Evolutionary conservation across 2,329 filamentous ascomycete species (phyloP), one percentile per base, ranked within the genome.

Genomic region (Pyrenophora seminiperda): DNA sequence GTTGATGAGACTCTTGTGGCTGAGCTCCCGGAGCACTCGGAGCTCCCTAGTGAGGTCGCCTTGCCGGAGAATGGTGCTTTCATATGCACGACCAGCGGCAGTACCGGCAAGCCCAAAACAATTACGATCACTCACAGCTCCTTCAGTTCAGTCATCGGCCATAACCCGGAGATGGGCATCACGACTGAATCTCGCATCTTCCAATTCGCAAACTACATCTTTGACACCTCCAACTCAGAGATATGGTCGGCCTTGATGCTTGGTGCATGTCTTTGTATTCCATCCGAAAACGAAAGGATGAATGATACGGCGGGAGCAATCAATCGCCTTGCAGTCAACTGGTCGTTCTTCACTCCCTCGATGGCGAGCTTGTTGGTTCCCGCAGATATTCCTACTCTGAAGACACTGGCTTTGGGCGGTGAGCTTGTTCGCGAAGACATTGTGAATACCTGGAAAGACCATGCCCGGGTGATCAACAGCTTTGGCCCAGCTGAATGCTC

Each of bases 221-320:
- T 81, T 54, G 80, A 82, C 50, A 76, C 78, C n/a, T 76, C 74
- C 50, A 76, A 81, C 31, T 72, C 76, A 59, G 79, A 79, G 50
- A 80, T 81, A 67, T 72, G 81, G 5, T 76, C 76, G 53, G 79
- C 78, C 0, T 68, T 81, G 17, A 65, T 70, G 7, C 63, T 67
- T 3, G 79, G 79, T 7, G 79, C 76, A 3, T 76, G 74, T 34
- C 68, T 81, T 15, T 81, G 79, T 62, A 79, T 82, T 5, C 79
- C 80, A 0, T 81, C 80, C 0, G 79, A 82, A 15, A 72, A 77
- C 33, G 76, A 78, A 38, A 73, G 80, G 1, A 73, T 80, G 54
- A 77, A 81, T 55, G 70, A 79, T 47, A 57, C 80, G 15, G 76
- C 73, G 4, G 32, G 17, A 19, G 24, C 41, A 13, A 52, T 54